A percentile compares a stretch with the other conserved stretches of the same genome.
These are phyloP conservation scores for Tuber calosporum DNA, from an alignment of 495 filamentous ascomycete species.

Conservation along the genomic window DNA sequence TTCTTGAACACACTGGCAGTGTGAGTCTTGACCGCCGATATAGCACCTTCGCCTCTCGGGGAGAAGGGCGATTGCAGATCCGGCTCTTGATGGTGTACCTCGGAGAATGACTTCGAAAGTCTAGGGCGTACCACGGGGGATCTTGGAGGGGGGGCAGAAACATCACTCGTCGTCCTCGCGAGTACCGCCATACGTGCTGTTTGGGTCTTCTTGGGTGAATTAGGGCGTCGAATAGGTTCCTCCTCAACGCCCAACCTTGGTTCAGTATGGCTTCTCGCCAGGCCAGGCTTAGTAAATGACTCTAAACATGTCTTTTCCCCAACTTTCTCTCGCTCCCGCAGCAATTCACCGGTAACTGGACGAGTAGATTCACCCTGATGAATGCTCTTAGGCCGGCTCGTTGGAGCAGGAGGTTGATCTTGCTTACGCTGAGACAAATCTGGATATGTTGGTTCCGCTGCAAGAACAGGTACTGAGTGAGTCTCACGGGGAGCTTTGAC, in stretches of 20 bases:
- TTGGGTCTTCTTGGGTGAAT: conserved; percentile 3
- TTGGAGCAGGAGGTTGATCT: conserved; percentile 34
- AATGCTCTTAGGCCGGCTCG: conserved; percentile 39
- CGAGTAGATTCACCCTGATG: conserved; percentile 29
- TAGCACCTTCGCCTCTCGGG: conserved; percentile 26
- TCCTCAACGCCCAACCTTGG: not conserved
- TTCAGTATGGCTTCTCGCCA: not conserved
- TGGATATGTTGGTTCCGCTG: conserved; percentile 50
- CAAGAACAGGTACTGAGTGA: conserved; percentile 19
- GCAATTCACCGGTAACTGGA: not conserved
- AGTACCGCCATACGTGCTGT: not conserved
- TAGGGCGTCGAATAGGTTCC: not conserved
- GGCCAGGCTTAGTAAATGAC: not conserved
- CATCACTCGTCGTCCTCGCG: not conserved
- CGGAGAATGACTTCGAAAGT: not conserved
- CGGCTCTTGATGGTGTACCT: not conserved
- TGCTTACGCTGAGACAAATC: conserved; percentile 49
- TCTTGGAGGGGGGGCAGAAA: not conserved
- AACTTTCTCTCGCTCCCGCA: conserved; percentile 24
- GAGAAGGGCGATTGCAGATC: conserved; percentile 12
- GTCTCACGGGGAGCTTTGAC: conserved; percentile 33
- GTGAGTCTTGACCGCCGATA: conserved; percentile 41
- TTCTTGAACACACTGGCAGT: conserved; percentile 36
- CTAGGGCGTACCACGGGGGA: not conserved
- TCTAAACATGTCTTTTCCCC: conserved; percentile 45